phyloP scores from a whole-genome alignment of 2,329 filamentous ascomycete genomes.

The Aspergillaceae sp. region DNA sequence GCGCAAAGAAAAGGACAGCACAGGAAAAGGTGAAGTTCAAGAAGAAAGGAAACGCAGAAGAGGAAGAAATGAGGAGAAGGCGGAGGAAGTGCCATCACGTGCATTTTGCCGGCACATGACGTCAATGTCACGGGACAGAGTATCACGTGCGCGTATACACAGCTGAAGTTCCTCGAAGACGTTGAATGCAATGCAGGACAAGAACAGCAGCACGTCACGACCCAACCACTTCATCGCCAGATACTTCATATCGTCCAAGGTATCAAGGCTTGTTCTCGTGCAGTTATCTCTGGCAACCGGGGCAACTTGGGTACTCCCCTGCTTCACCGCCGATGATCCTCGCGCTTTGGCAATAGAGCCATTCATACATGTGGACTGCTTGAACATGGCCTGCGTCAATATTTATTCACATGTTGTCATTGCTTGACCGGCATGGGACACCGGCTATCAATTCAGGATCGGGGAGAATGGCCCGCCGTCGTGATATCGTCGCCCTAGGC shows the following conservation, averaged over 20 bases:
- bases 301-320: too few species aligned
- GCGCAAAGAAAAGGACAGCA: background rate
- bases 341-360: background rate
- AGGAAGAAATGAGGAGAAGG: background rate
- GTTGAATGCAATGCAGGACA: too few species aligned
- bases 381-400: background rate
- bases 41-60: background rate
- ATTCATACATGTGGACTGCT: background rate
- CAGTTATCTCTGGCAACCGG: too few species aligned
- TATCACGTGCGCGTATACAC: too few species aligned
- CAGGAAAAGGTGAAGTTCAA: background rate
- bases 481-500: constrained; percentile 36
- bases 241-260: too few species aligned
- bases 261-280: too few species aligned
- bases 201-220: too few species aligned
- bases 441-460: constrained; percentile 35
- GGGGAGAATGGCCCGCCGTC: constrained; percentile 41
- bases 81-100: background rate
- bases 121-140: background rate
- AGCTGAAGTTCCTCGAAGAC: too few species aligned
- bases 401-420: background rate
- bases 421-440: constrained; percentile 25
- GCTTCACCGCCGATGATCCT: background rate
- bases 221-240: too few species aligned
- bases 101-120: constrained; percentile 1